These are phyloP conservation scores for Exserohilum turcica DNA, from an alignment of 2,329 filamentous ascomycete genomes.

Conservation along the genomic window DNA sequence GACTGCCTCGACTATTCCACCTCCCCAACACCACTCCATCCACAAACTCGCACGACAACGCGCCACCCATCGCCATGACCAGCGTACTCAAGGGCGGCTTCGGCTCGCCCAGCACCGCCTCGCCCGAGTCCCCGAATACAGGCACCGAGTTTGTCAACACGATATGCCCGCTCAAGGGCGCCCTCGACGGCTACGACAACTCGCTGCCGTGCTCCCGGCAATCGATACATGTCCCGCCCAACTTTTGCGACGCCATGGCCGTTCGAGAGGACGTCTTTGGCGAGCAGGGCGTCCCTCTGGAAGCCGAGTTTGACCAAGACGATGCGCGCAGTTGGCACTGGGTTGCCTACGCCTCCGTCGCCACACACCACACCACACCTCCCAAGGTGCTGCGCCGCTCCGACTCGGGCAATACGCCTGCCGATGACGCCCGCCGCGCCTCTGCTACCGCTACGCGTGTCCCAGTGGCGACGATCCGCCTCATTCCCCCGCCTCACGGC, in stretches of 20 bases:
- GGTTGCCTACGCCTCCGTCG: slow-evolving; percentile 76
- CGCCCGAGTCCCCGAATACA: slow-evolving; percentile 19
- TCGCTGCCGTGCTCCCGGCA: slow-evolving; percentile 43
- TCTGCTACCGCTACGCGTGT: slow-evolving; percentile 50
- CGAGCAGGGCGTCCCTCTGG: slow-evolving; percentile 62
- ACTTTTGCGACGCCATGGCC: slow-evolving; percentile 61
- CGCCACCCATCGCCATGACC: slow-evolving; percentile 14
- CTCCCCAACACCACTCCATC: not conserved
- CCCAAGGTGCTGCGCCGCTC: slow-evolving; percentile 48
- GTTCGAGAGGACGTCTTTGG: slow-evolving; percentile 63
- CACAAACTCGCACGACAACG: not conserved
- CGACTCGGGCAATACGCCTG: slow-evolving; percentile 49
- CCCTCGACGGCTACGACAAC: slow-evolving; percentile 46
- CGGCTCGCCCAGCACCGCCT: slow-evolving; percentile 22
- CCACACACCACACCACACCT: slow-evolving; percentile 47
- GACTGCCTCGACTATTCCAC: slow-evolving; percentile 1
- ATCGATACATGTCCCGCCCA: slow-evolving; percentile 46
- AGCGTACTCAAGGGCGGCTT: slow-evolving; percentile 31
- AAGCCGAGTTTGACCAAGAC: slow-evolving; percentile 80
- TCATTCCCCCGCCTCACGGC: slow-evolving; percentile 80
- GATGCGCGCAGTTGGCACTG: slow-evolving; percentile 83
- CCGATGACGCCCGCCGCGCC: slow-evolving; percentile 40
- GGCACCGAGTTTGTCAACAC: slow-evolving; percentile 50
- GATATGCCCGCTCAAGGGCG: slow-evolving; percentile 42
- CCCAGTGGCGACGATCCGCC: slow-evolving; percentile 75